These are phyloP conservation scores for Penicillium bovifimosum DNA, from an alignment of 495 filamentous ascomycete genomes.

Conservation along the genomic window DNA sequence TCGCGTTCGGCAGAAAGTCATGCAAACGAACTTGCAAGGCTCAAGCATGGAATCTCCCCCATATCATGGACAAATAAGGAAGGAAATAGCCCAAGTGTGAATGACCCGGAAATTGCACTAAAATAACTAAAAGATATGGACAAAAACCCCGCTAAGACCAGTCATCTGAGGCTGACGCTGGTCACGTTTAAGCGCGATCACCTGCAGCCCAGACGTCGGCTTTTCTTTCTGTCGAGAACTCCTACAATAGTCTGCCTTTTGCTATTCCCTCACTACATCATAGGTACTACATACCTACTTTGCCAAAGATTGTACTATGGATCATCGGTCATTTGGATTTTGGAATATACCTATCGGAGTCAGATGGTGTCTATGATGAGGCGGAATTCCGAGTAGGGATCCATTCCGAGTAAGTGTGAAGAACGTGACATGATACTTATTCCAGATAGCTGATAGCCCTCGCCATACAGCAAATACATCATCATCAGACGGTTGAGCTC, in stretches of 20 bases:
- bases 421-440: no score
- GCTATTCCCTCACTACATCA: not conserved
- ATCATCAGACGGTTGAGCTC: no score
- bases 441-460: no score
- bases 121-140: not conserved
- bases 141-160: slow-evolving; percentile 5
- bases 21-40: not conserved
- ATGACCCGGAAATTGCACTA: not conserved
- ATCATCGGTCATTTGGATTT: slow-evolving; percentile 4
- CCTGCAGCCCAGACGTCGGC: slow-evolving; percentile 10
- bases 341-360: not conserved
- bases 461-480: no score
- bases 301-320: slow-evolving; percentile 8
- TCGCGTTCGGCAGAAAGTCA: not conserved
- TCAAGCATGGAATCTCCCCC: not conserved
- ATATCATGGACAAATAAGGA: not conserved
- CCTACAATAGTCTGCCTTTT: not conserved
- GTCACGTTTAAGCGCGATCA: slow-evolving; percentile 29
- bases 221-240: not conserved
- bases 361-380: slow-evolving; percentile 8
- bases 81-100: not conserved
- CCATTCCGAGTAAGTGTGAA: not conserved
- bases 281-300: not conserved
- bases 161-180: slow-evolving; percentile 18
- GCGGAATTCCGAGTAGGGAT: not conserved